These are phyloP conservation scores for Magnusiomyces paraingens DNA, from an alignment of 1,139 yeast genomes.

Conservation along the genomic window DNA sequence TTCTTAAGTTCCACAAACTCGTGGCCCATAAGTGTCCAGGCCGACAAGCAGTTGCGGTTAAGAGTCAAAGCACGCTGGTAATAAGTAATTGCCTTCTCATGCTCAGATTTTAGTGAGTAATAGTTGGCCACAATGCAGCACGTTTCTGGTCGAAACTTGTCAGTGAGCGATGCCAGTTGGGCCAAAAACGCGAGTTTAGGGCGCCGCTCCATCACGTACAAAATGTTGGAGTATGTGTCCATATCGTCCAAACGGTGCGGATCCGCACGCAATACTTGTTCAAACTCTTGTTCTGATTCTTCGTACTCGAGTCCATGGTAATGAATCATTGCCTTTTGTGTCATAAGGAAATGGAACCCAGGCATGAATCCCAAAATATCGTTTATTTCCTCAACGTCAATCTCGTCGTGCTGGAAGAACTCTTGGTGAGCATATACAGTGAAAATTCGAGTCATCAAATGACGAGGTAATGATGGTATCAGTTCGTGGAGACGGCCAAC, in stretches of 20 bases:
- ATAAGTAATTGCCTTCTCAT: slow-evolving; percentile 89
- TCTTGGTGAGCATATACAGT: slow-evolving; percentile 70
- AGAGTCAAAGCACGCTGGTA: slow-evolving; percentile 83
- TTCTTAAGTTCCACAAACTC: slow-evolving; percentile 95
- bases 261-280: slow-evolving; percentile 63
- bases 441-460: slow-evolving; percentile 50
- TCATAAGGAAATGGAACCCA: slow-evolving; percentile 61
- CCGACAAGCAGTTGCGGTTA: slow-evolving; percentile 75
- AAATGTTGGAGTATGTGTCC: slow-evolving; percentile 86
- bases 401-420: slow-evolving; percentile 60
- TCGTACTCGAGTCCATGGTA: slow-evolving; percentile 77
- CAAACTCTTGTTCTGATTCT: slow-evolving; percentile 75
- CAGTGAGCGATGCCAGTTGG: slow-evolving; percentile 75
- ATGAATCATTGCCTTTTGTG: slow-evolving; percentile 73
- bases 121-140: slow-evolving; percentile 93
- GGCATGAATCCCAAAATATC: slow-evolving; percentile 55
- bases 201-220: slow-evolving; percentile 88
- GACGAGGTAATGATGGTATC: slow-evolving; percentile 23
- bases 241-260: slow-evolving; percentile 86
- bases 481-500: slow-evolving; percentile 43
- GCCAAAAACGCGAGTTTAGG: slow-evolving; percentile 82
- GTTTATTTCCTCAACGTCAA: slow-evolving; percentile 34
- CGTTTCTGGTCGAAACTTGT: slow-evolving; percentile 87
- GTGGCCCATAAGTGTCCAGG: slow-evolving; percentile 99
- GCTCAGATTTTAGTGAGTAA: slow-evolving; percentile 86